Conservation (phyloP, 2,329 filamentous ascomycete genomes). For the Colletotrichum sp. region DNA sequence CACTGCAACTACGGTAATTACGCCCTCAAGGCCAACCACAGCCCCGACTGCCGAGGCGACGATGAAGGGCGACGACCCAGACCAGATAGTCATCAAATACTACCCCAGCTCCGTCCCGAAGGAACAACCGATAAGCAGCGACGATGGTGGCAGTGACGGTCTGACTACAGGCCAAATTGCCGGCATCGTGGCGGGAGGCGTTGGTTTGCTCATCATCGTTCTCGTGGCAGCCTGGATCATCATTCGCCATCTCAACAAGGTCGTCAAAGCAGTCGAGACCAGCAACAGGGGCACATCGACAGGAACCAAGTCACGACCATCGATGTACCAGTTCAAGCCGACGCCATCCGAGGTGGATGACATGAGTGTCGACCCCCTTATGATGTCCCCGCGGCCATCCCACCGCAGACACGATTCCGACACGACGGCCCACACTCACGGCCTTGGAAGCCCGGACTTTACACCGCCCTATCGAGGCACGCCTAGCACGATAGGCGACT, state of each 20-base stretch:
- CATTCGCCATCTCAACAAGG: conserved; percentile 53
- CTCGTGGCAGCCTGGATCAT: conserved; percentile 53
- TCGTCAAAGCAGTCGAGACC: conserved; percentile 43
- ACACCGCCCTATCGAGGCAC: conserved; percentile 10
- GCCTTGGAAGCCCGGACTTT: conserved; percentile 26
- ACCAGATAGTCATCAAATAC: conserved; percentile 44
- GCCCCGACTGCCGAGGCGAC: conserved; percentile 28
- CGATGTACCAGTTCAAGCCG: conserved; percentile 41
- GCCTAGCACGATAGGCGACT: conserved; percentile 11
- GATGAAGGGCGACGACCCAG: conserved; percentile 25
- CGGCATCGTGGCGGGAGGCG: conserved; percentile 58
- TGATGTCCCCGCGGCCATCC: conserved; percentile 31
- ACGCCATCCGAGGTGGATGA: conserved; percentile 50
- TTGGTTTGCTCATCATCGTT: conserved; percentile 52
- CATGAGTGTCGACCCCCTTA: conserved; percentile 46
- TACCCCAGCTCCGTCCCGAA: conserved; percentile 51
- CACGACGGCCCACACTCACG: background rate
- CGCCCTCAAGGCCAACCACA: conserved; percentile 35
- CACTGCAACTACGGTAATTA: conserved; percentile 43
- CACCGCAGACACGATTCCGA: conserved; percentile 16
- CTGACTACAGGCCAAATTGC: conserved; percentile 49
- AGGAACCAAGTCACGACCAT: conserved; percentile 33
- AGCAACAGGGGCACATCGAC: conserved; percentile 37
- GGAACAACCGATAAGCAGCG: conserved; percentile 32
- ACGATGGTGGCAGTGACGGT: conserved; percentile 31